Conservation (phyloP, 176 grass and related monocot species). For the Oryza brachyantha region DNA sequence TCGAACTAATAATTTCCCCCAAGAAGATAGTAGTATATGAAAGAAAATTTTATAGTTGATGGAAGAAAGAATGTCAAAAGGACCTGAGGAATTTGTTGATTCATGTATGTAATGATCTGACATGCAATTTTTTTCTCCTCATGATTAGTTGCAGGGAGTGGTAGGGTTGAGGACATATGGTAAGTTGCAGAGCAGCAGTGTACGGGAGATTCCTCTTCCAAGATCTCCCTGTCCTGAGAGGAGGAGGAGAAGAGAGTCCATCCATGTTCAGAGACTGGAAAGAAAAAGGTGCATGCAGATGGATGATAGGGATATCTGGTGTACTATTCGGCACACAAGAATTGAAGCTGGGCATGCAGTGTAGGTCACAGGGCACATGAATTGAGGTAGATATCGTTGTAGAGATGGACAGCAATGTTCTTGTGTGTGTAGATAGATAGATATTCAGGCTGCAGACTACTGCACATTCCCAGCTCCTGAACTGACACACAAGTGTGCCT, state of each 20-base stretch:
- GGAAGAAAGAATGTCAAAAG: not conserved
- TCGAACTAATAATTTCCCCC: too few relatives aligned
- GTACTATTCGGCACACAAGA: conserved; percentile 28
- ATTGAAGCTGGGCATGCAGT: too few relatives aligned
- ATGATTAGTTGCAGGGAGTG: conserved; percentile 9
- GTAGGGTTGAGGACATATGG: not conserved
- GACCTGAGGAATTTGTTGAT: not conserved
- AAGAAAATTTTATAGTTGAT: too few relatives aligned
- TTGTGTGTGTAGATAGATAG: conserved; percentile 3
- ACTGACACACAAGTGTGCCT: conserved; percentile 32
- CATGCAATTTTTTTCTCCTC: conserved; percentile 7
- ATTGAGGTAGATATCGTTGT: conserved; percentile 42
- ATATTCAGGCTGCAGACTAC: not conserved
- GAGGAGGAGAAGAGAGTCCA: not conserved
- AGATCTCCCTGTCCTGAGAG: not conserved
- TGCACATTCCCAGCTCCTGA: conserved; percentile 22
- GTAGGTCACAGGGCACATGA: conserved; percentile 43
- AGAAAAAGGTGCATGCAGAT: not conserved
- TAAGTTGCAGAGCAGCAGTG: not conserved
- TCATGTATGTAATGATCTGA: not conserved
- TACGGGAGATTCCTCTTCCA: not conserved
- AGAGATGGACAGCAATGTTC: conserved; percentile 38
- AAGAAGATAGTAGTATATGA: too few relatives aligned
- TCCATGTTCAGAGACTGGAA: not conserved
- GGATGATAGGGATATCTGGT: conserved; percentile 27